Conservation (phyloP, 2,329 filamentous ascomycete genomes). For the Claviceps monticola region DNA sequence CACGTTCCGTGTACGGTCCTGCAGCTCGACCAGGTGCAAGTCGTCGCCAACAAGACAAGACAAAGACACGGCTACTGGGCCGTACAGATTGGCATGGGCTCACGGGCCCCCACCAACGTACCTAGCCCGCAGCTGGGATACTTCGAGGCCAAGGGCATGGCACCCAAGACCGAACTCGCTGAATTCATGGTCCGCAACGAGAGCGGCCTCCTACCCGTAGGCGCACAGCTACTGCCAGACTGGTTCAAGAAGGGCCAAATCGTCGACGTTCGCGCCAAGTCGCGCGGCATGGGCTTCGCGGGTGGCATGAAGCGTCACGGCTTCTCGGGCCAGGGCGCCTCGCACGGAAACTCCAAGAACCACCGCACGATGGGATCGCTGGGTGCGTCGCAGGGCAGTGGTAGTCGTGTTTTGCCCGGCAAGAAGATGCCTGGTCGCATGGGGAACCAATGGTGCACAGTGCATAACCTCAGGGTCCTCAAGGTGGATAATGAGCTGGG, state of each 20-base stretch:
- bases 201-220: slow-evolving; percentile 61
- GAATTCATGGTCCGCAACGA: slow-evolving; percentile 77
- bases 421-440: slow-evolving; percentile 98
- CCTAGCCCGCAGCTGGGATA: slow-evolving; percentile 77
- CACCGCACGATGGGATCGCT: slow-evolving; percentile 86
- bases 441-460: slow-evolving; percentile 77
- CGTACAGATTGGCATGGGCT: slow-evolving; percentile 74
- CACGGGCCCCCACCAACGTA: slow-evolving; percentile 59
- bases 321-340: slow-evolving; percentile 76
- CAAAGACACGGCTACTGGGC: slow-evolving; percentile 81
- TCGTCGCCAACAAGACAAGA: slow-evolving; percentile 73
- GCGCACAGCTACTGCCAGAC: slow-evolving; percentile 62
- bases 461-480: slow-evolving; percentile 83
- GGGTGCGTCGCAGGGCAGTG: slow-evolving; percentile 80
- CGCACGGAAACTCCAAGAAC: slow-evolving; percentile 89
- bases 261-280: slow-evolving; percentile 69
- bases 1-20: slow-evolving; percentile 82
- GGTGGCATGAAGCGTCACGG: slow-evolving; percentile 97
- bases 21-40: slow-evolving; percentile 84
- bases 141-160: slow-evolving; percentile 67
- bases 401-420: slow-evolving; percentile 82
- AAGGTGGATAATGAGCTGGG: slow-evolving; percentile 79
- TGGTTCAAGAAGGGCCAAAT: slow-evolving; percentile 88
- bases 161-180: slow-evolving; percentile 68
- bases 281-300: slow-evolving; percentile 82